phyloP scores from a whole-genome alignment of 441 rosid species.

The Euphorbia celastroides region DNA sequence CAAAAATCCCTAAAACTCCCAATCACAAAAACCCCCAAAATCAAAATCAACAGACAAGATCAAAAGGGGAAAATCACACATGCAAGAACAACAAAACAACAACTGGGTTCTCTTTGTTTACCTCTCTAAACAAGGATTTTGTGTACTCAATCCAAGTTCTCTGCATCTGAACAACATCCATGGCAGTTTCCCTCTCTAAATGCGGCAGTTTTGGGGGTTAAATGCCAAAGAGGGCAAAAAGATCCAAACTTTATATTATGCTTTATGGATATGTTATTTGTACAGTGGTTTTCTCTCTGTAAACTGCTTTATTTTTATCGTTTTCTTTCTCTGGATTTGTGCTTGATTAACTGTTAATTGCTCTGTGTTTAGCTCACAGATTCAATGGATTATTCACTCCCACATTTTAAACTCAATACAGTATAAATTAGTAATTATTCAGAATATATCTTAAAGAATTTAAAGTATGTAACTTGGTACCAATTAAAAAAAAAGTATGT shows the following conservation, averaged over 20 bases:
- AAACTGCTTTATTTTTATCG: not conserved
- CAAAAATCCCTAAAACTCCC: constrained; percentile 55
- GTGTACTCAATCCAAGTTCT: constrained; percentile 61
- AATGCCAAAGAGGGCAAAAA: not conserved
- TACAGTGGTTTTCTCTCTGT: not conserved
- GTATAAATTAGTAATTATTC: no score
- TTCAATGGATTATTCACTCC: not conserved
- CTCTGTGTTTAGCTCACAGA: not conserved
- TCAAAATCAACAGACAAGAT: not conserved
- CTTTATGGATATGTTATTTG: not conserved
- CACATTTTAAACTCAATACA: no score
- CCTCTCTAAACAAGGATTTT: constrained; percentile 79
- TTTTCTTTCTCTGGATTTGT: constrained; percentile 21
- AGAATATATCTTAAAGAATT: no score
- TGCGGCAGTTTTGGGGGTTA: not conserved
- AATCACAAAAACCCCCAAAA: constrained; percentile 5
- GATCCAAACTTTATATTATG: constrained; percentile 11
- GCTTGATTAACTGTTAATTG: constrained; percentile 1
- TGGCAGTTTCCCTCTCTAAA: constrained; percentile 25
- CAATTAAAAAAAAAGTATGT: no score
- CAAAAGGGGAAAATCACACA: not conserved
- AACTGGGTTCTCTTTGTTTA: constrained; percentile 15
- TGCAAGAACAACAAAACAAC: not conserved
- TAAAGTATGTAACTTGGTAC: no score
- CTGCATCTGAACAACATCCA: constrained; percentile 90